Evolutionary conservation across 2,329 filamentous ascomycete genomes (phyloP).

Genomic region (Domatiomyces globalis): DNA sequence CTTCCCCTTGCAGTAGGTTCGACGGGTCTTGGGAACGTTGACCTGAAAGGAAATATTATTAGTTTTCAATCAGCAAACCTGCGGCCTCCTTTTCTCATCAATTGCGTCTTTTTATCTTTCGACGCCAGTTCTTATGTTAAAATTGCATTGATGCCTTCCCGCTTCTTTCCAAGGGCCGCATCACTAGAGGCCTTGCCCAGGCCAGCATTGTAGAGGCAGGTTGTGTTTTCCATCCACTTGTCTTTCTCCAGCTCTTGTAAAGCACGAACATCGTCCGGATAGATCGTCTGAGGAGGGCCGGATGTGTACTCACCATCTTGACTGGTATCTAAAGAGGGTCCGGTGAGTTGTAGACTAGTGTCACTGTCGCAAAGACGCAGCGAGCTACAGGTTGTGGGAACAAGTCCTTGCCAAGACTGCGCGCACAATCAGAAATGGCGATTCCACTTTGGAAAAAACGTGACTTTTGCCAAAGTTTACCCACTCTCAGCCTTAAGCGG

Average conservation of each 20-base stretch:
- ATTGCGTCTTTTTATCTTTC: neutral
- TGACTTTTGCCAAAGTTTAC: neutral
- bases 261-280: neutral
- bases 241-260: neutral
- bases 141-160: neutral
- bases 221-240: neutral
- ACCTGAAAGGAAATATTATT: constrained; percentile 41
- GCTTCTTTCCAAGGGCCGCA: neutral
- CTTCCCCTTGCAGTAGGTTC: constrained; percentile 96
- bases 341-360: constrained; percentile 2
- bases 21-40: constrained; percentile 96
- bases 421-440: neutral
- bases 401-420: neutral
- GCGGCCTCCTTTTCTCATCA: neutral
- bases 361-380: constrained; percentile 1
- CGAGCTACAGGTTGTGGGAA: neutral
- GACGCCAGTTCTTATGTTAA: neutral
- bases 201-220: neutral
- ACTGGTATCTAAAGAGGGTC: constrained; percentile 7
- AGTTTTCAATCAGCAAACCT: neutral
- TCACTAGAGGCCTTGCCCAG: neutral
- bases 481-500: no score
- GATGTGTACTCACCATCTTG: constrained; percentile 20
- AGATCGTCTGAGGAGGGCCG: neutral
- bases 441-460: neutral